Evolutionary conservation across 306 rosid species (phyloP).

Genomic region (Carpinus viminea): DNA sequence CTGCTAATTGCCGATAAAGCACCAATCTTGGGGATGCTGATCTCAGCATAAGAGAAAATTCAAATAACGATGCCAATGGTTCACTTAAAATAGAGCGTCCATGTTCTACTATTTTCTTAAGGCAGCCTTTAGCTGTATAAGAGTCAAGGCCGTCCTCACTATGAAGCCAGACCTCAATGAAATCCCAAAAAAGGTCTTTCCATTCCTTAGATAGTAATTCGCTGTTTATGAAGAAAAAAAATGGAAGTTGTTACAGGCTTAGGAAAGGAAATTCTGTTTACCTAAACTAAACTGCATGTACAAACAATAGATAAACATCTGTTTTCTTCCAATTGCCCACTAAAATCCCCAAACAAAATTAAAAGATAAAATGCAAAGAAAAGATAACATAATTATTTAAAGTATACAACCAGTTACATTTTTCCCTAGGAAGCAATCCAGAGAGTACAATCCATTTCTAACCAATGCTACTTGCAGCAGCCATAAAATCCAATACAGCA

Average conservation of each 20-base stretch:
- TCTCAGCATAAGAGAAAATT: conserved; percentile 82
- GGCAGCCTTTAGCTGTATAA: conserved; percentile 64
- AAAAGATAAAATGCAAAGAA: too few species aligned
- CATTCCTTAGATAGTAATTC: conserved; percentile 76
- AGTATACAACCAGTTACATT: not conserved
- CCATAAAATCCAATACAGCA: not conserved
- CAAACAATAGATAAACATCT: not conserved
- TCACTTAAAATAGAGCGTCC: conserved; percentile 55
- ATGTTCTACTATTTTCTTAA: conserved; percentile 50
- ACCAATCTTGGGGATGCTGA: conserved; percentile 85
- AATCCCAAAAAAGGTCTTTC: conserved; percentile 68
- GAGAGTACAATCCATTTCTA: not conserved
- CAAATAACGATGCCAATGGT: conserved; percentile 74
- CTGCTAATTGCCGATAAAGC: conserved; percentile 79
- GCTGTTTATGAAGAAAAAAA: conserved; percentile 40
- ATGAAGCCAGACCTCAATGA: conserved; percentile 70
- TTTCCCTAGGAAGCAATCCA: too few species aligned
- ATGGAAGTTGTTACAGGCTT: conserved; percentile 16
- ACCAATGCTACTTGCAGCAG: not conserved
- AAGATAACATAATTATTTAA: too few species aligned
- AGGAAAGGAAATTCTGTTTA: conserved; percentile 1
- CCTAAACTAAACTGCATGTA: not conserved
- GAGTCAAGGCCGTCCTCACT: conserved; percentile 39
- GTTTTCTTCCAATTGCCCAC: not conserved
- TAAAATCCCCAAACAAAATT: too few species aligned